Evolutionary conservation across 169 alveolate genomes (phyloP).

Genomic region (Theileria orientalis): DNA sequence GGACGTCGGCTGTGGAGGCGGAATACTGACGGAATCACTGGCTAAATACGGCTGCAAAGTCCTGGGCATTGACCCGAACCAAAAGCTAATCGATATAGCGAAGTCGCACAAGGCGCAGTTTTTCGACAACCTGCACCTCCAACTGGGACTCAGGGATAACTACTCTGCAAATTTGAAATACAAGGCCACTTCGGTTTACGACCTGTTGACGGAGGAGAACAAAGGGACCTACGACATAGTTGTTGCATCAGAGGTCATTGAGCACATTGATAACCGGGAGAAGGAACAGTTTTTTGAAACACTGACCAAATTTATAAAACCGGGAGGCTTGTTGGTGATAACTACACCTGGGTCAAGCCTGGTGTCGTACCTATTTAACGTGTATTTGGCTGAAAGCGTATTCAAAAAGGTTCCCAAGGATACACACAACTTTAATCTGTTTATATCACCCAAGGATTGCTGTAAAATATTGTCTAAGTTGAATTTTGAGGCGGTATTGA

Average conservation of each 20-base stretch:
- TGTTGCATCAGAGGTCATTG: slow-evolving; percentile 63
- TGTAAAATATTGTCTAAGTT: neutral
- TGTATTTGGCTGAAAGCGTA: slow-evolving; percentile 43
- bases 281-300: slow-evolving; percentile 20
- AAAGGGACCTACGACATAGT: slow-evolving; percentile 33
- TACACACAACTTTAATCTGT: slow-evolving; percentile 44
- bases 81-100: slow-evolving; percentile 43
- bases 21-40: slow-evolving; percentile 78
- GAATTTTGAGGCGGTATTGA: slow-evolving; percentile 21
- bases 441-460: slow-evolving; percentile 30
- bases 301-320: slow-evolving; percentile 11
- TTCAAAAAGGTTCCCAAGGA: slow-evolving; percentile 19
- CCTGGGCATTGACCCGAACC: slow-evolving; percentile 74
- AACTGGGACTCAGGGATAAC: slow-evolving; percentile 40
- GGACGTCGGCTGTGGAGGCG: slow-evolving; percentile 88
- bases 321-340: slow-evolving; percentile 49
- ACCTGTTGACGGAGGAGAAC: slow-evolving; percentile 1
- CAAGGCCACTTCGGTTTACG: slow-evolving; percentile 26
- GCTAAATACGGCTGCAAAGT: slow-evolving; percentile 79
- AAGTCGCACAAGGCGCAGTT: slow-evolving; percentile 20
- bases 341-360: slow-evolving; percentile 61
- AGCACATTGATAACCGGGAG: slow-evolving; percentile 40
- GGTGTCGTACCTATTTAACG: slow-evolving; percentile 42
- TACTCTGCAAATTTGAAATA: slow-evolving; percentile 30
- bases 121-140: slow-evolving; percentile 13